These are phyloP conservation scores for Diplogelasinospora grovesii DNA, from an alignment of 495 filamentous ascomycete species.

Conservation along the genomic window DNA sequence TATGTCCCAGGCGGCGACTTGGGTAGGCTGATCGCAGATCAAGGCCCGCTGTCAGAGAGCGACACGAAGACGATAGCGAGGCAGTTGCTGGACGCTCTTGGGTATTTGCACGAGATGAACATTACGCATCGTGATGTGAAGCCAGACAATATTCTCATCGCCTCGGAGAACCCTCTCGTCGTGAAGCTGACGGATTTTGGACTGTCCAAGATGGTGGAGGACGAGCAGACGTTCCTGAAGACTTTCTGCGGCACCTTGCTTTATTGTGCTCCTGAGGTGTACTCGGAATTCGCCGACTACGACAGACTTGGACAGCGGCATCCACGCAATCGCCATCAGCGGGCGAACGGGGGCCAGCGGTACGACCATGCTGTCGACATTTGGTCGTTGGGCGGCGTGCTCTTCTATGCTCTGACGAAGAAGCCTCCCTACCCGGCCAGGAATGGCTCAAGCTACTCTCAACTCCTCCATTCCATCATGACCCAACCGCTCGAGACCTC, in stretches of 20 bases:
- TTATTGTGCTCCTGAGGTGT: constrained; percentile 95
- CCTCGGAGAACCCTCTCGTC: constrained; percentile 59
- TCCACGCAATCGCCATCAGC: constrained; percentile 30
- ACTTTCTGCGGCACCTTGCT: constrained; percentile 95
- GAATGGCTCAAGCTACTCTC: constrained; percentile 42
- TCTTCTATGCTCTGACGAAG: constrained; percentile 72
- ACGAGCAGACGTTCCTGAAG: constrained; percentile 82
- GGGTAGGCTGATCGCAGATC: constrained; percentile 55
- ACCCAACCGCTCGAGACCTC: constrained; percentile 55
- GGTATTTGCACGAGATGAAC: constrained; percentile 76
- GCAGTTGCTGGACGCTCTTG: constrained; percentile 74
- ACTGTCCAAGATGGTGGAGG: constrained; percentile 83
- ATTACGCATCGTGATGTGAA: constrained; percentile 98
- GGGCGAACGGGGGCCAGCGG: constrained; percentile 38
- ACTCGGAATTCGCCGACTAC: constrained; percentile 69
- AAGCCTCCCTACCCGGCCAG: constrained; percentile 71
- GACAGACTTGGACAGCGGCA: constrained; percentile 39
- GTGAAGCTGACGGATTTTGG: constrained; percentile 92
- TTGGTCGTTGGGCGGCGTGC: constrained; percentile 88
- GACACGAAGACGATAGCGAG: constrained; percentile 61
- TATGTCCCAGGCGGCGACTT: constrained; percentile 81
- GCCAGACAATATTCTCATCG: constrained; percentile 91
- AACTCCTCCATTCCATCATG: constrained; percentile 82
- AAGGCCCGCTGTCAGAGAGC: constrained; percentile 57
- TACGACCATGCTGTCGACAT: constrained; percentile 90